These are phyloP conservation scores for Pseudocercospora macadamiae DNA, from an alignment of 2,329 filamentous ascomycete genomes.

Conservation along the genomic window DNA sequence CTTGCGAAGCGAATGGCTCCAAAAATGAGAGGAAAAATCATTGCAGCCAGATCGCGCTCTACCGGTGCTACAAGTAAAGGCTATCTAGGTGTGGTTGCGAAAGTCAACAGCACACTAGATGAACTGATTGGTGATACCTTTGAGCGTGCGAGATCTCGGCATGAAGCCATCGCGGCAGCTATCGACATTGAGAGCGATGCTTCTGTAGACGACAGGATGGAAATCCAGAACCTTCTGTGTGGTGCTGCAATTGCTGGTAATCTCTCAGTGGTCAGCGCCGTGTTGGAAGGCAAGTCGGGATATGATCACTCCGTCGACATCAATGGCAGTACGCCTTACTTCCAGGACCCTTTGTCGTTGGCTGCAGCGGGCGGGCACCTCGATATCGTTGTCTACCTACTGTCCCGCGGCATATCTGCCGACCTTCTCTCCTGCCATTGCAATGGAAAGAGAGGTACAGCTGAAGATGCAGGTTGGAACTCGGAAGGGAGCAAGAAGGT, in stretches of 20 bases:
- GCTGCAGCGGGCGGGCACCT: slow-evolving; percentile 8
- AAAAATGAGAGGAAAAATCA: slow-evolving; percentile 3
- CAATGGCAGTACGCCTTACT: slow-evolving; percentile 4
- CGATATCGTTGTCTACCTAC: slow-evolving; percentile 1
- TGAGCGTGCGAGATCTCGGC: not conserved
- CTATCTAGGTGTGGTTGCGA: not conserved
- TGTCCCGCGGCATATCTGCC: not conserved
- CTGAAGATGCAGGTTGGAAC: not conserved
- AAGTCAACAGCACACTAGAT: not conserved
- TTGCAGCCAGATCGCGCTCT: not conserved
- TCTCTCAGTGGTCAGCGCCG: not conserved
- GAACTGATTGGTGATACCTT: not conserved
- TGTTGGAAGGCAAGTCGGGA: not conserved
- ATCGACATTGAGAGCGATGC: not conserved
- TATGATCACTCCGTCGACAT: not conserved
- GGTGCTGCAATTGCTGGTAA: slow-evolving; percentile 2
- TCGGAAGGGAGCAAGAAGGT: not conserved
- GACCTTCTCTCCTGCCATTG: not conserved
- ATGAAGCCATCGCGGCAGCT: slow-evolving; percentile 3
- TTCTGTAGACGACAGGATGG: not conserved
- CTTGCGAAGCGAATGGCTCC: not conserved
- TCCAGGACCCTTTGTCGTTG: slow-evolving; percentile 1
- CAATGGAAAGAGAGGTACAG: not conserved
- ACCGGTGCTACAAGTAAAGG: not conserved
- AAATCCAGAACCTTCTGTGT: slow-evolving; percentile 11